phyloP scores from a whole-genome alignment of 345 rosid species.

The Eucalyptus polyanthemos region DNA sequence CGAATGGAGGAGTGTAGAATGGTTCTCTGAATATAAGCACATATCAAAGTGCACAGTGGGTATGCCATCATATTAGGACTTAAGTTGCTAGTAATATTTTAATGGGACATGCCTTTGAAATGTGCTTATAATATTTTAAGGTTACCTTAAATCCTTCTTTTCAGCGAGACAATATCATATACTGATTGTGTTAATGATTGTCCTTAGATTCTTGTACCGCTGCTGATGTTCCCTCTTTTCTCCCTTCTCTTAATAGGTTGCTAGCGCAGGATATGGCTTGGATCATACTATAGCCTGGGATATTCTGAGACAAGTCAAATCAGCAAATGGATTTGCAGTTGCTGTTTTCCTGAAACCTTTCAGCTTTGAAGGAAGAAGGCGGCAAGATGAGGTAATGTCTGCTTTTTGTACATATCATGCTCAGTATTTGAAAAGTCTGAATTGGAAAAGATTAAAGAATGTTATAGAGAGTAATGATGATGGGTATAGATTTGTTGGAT shows the following conservation, averaged over 20 bases:
- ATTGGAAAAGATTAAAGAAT: neutral
- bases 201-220: neutral
- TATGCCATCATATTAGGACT: neutral
- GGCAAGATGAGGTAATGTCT: conserved; percentile 59
- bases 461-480: neutral
- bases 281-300: conserved; percentile 49
- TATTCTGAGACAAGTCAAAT: conserved; percentile 44
- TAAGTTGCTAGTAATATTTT: neutral
- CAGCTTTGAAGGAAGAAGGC: conserved; percentile 88
- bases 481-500: neutral
- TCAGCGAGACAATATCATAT: neutral
- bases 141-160: neutral
- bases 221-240: neutral
- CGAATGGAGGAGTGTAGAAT: neutral
- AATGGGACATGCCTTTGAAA: neutral
- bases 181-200: neutral
- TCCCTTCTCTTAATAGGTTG: conserved; percentile 38
- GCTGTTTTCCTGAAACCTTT: conserved; percentile 79
- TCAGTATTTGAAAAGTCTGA: neutral
- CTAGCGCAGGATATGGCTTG: conserved; percentile 68
- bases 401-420: neutral
- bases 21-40: neutral
- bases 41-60: neutral
- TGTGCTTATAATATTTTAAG: neutral
- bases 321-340: conserved; percentile 40